Percentiles rank a stretch among this genome's conserved stretches.
These are phyloP conservation scores for Gracilaria vermiculophylla DNA, from an alignment of 23 red algal species.

Conservation along the genomic window DNA sequence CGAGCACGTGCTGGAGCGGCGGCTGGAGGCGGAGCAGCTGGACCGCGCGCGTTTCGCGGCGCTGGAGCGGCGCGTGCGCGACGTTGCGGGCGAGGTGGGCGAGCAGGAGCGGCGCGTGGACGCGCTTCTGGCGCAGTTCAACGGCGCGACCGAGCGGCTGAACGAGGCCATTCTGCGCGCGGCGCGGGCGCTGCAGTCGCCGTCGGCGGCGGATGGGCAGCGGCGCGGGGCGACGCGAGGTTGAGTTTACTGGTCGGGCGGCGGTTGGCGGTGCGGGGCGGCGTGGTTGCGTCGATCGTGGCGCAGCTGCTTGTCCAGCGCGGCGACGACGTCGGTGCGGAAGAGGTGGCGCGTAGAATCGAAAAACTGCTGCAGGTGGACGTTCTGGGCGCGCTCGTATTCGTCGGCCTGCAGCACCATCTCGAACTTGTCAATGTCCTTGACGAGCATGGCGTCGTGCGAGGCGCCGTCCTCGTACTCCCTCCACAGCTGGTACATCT, in stretches of 20 bases:
- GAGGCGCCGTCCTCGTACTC: slow-evolving; percentile 87
- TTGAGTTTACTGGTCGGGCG: no score
- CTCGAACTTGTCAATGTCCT: slow-evolving; percentile 95
- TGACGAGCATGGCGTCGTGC: slow-evolving; percentile 73
- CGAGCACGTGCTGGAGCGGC: not conserved
- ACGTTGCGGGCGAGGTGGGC: not conserved
- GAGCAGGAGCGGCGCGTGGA: slow-evolving; percentile 40
- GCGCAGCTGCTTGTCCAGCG: slow-evolving; percentile 23
- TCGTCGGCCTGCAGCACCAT: slow-evolving; percentile 93
- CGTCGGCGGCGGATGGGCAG: not conserved
- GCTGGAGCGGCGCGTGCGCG: not conserved
- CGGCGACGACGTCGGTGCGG: not conserved
- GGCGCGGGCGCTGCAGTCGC: slow-evolving; percentile 5
- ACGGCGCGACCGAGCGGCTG: slow-evolving; percentile 10
- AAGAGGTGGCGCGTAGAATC: slow-evolving; percentile 53
- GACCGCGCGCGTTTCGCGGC: not conserved
- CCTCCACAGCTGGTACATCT: slow-evolving; percentile 81
- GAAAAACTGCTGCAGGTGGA: slow-evolving; percentile 67
- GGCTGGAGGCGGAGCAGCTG: not conserved
- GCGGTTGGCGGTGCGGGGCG: no score
- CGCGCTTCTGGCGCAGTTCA: slow-evolving; percentile 31
- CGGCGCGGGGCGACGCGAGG: no score
- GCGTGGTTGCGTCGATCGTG: not conserved
- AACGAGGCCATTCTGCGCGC: slow-evolving; percentile 13
- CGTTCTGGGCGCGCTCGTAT: slow-evolving; percentile 72